Evolutionary conservation across 164 flowering plant genomes (phyloP).

Genomic region (Chimonanthus praecox): DNA sequence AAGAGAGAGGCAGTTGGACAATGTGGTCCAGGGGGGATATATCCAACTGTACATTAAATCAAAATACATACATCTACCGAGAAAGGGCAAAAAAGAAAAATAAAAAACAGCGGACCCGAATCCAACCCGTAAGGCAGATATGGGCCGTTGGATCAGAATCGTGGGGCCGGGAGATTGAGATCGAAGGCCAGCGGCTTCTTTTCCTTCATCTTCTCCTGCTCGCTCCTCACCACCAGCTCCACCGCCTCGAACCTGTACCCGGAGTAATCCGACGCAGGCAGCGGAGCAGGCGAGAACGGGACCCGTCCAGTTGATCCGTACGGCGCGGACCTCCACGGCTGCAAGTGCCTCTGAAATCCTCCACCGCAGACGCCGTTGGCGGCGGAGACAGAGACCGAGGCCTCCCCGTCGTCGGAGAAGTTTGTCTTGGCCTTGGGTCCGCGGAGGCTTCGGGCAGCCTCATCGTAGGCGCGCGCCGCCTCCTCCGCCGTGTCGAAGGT

Average conservation of each 20-base stretch:
- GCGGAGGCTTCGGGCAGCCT: conserved; percentile 42
- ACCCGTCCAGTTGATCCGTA: conserved; percentile 11
- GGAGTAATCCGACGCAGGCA: conserved; percentile 22
- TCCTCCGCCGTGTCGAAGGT: conserved; percentile 24
- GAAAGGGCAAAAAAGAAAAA: not conserved
- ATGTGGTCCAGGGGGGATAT: too few species aligned
- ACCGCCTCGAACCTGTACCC: conserved; percentile 32
- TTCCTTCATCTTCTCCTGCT: conserved; percentile 15
- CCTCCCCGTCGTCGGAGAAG: conserved; percentile 22
- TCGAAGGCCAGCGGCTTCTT: conserved; percentile 41
- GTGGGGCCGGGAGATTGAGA: conserved; percentile 49
- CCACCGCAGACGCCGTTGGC: not conserved
- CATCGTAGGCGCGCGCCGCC: conserved; percentile 39
- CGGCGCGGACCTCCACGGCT: conserved; percentile 8
- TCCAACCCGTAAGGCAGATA: not conserved
- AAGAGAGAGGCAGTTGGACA: too few species aligned
- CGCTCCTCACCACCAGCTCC: conserved; percentile 24
- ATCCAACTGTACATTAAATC: too few species aligned
- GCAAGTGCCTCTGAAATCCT: conserved; percentile 3
- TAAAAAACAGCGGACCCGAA: not conserved
- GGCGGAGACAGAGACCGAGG: conserved; percentile 1
- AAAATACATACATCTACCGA: too few species aligned
- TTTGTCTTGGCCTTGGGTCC: conserved; percentile 27
- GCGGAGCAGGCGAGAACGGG: not conserved
- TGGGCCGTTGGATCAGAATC: conserved; percentile 20